phyloP scores from a whole-genome alignment of 2,329 filamentous ascomycete genomes.

The Trichothecium sympodiale region DNA sequence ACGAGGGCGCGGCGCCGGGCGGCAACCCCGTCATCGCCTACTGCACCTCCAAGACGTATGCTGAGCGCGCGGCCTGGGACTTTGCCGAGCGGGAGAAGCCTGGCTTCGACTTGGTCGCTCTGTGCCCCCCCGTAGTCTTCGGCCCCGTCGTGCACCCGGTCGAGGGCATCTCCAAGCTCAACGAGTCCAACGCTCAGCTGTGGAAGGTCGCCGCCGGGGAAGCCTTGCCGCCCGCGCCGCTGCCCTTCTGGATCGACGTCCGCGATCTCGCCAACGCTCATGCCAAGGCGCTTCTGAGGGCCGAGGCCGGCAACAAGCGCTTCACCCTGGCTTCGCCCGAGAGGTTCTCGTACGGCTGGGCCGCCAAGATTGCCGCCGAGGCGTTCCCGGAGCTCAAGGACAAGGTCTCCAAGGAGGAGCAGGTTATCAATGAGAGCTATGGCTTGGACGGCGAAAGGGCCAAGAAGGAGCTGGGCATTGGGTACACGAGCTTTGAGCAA shows the following conservation, averaged over 20 bases:
- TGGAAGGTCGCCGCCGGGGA: conserved; percentile 26
- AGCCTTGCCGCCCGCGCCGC: conserved; percentile 22
- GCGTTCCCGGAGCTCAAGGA: conserved; percentile 24
- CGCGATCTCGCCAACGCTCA: conserved; percentile 32
- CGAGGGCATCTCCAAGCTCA: conserved; percentile 19
- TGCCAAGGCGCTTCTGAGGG: conserved; percentile 25
- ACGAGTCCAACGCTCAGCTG: conserved; percentile 29
- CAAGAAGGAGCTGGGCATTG: conserved; percentile 24
- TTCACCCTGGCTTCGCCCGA: conserved; percentile 28
- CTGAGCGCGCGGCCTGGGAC: conserved; percentile 22
- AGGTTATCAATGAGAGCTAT: conserved; percentile 23
- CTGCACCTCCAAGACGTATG: conserved; percentile 22
- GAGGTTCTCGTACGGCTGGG: conserved; percentile 32
- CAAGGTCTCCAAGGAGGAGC: conserved; percentile 19
- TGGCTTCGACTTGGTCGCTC: conserved; percentile 29
- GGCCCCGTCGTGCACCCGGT: conserved; percentile 31
- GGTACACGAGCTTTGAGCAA: conserved; percentile 22
- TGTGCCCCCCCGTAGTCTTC: conserved; percentile 34
- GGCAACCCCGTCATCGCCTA: conserved; percentile 27
- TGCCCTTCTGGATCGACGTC: conserved; percentile 34
- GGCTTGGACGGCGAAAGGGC: conserved; percentile 29
- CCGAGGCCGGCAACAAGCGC: conserved; percentile 24
- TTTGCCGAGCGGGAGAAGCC: conserved; percentile 21
- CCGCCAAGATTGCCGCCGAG: conserved; percentile 27
- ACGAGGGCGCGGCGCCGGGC: conserved; percentile 29